These are phyloP conservation scores for Cordia subcordata DNA, from an alignment of 257 asterid species.

Conservation along the genomic window DNA sequence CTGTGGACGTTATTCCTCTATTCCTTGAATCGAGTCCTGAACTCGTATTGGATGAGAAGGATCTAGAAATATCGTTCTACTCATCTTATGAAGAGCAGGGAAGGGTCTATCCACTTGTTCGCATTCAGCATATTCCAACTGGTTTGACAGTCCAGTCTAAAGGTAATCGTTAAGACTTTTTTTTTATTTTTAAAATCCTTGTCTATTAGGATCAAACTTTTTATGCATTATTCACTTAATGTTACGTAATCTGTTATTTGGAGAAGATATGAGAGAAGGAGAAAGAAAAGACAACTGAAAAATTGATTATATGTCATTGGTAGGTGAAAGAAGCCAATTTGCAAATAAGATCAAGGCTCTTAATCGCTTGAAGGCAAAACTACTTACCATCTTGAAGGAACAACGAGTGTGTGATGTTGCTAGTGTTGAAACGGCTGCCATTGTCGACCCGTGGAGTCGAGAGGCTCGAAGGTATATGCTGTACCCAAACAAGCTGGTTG, in stretches of 20 bases:
- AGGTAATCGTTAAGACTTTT: constrained; percentile 39
- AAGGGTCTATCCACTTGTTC: constrained; percentile 38
- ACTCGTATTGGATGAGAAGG: constrained; percentile 42
- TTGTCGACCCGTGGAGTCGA: constrained; percentile 35
- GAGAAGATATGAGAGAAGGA: no score
- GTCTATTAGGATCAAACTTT: neutral
- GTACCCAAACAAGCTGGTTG: constrained; percentile 48
- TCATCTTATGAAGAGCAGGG: constrained; percentile 22
- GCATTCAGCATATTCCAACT: constrained; percentile 58
- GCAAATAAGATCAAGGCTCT: constrained; percentile 79
- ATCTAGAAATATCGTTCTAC: constrained; percentile 33
- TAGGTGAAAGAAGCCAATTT: constrained; percentile 72
- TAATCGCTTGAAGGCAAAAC: constrained; percentile 72
- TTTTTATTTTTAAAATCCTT: neutral
- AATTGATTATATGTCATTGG: constrained; percentile 3
- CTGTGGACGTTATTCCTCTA: constrained; percentile 74
- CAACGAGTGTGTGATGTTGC: constrained; percentile 34
- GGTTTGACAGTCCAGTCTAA: constrained; percentile 63
- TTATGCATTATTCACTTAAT: neutral
- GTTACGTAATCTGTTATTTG: no score
- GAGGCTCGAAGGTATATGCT: constrained; percentile 50
- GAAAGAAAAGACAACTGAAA: neutral
- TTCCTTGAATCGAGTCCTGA: constrained; percentile 64
- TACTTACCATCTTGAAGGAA: constrained; percentile 41
- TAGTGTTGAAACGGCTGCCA: constrained; percentile 26